Evolutionary conservation across 495 filamentous ascomycete species (phyloP).

Genomic region (Aspergillus olivimuriae): DNA sequence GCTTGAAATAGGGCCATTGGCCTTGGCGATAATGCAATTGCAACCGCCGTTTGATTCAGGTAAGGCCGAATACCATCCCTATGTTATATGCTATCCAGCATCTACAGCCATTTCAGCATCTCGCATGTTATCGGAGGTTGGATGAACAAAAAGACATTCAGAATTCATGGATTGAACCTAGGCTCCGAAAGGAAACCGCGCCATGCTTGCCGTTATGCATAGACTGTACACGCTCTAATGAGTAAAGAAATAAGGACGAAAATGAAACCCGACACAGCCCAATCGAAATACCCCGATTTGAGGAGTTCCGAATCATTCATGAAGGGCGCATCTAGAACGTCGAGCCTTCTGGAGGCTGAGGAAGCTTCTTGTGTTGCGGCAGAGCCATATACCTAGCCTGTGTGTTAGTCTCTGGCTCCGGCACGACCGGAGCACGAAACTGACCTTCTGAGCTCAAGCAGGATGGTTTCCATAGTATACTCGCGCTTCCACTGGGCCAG

Average conservation of each 20-base stretch:
- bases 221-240: constrained; percentile 37
- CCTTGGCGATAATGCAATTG: too few species aligned
- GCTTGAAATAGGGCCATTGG: too few species aligned
- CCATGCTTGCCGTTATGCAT: constrained; percentile 34
- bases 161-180: constrained; percentile 10
- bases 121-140: too few species aligned
- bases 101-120: too few species aligned
- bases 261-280: constrained; percentile 22
- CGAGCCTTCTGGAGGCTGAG: constrained; percentile 85
- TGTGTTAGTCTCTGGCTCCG: constrained; percentile 11
- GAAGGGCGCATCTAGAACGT: constrained; percentile 47
- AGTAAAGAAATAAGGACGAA: constrained; percentile 20
- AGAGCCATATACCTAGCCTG: constrained; percentile 82
- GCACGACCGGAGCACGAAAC: constrained; percentile 4
- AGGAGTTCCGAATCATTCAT: constrained; percentile 13
- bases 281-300: constrained; percentile 30
- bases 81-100: too few species aligned
- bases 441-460: constrained; percentile 80
- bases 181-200: constrained; percentile 21
- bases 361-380: constrained; percentile 86
- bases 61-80: too few species aligned
- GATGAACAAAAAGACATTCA: too few species aligned
- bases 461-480: constrained; percentile 87
- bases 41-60: too few species aligned
- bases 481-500: constrained; percentile 84